These are phyloP conservation scores for Solanum sitiens DNA, from an alignment of 257 asterid genomes.

Conservation along the genomic window DNA sequence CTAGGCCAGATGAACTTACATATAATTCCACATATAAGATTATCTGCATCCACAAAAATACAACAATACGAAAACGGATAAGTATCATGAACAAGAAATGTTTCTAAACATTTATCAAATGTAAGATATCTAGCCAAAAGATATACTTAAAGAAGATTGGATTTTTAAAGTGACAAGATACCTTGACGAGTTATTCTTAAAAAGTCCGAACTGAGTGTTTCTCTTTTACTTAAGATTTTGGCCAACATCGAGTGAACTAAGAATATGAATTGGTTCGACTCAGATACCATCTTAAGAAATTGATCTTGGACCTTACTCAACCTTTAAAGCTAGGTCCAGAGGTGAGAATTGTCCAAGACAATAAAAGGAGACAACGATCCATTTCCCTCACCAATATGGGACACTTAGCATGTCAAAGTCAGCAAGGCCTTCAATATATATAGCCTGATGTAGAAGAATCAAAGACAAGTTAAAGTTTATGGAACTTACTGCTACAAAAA, in stretches of 20 bases:
- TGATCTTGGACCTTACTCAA: neutral
- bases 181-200: neutral
- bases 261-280: neutral
- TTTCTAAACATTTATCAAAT: neutral
- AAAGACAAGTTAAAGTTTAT: neutral
- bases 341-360: neutral
- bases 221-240: neutral
- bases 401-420: neutral
- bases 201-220: neutral
- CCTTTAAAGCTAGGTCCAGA: neutral
- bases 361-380: neutral
- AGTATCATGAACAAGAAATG: slow-evolving; percentile 2
- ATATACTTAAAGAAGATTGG: neutral
- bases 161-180: neutral
- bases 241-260: neutral
- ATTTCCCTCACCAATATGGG: neutral
- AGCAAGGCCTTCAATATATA: neutral
- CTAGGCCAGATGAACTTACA: slow-evolving; percentile 46
- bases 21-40: slow-evolving; percentile 78
- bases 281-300: neutral
- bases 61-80: neutral
- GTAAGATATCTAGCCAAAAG: neutral
- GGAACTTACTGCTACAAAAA: slow-evolving; percentile 67
- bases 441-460: neutral
- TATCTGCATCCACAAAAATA: slow-evolving; percentile 51